Evolutionary conservation across 805 yeast species (phyloP).

Genomic region (Ogataea pignaliae): DNA sequence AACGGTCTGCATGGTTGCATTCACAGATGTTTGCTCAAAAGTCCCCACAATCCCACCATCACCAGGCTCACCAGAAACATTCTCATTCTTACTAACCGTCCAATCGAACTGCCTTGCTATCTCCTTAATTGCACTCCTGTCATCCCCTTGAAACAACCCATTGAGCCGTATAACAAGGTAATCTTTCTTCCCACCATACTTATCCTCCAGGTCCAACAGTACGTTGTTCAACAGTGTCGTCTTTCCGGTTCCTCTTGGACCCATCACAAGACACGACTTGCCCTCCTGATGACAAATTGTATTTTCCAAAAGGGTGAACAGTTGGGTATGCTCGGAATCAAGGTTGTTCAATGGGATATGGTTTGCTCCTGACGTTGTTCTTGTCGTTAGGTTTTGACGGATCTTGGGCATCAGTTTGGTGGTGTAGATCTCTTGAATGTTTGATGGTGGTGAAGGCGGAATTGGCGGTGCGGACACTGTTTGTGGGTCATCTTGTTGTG

Average conservation of each 20-base stretch:
- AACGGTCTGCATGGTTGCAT: conserved; percentile 58
- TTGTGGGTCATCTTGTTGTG: neutral
- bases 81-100: conserved; percentile 8
- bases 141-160: conserved; percentile 72
- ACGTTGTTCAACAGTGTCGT: conserved; percentile 58
- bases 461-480: neutral
- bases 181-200: conserved; percentile 41
- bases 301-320: conserved; percentile 55
- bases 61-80: conserved; percentile 9
- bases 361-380: conserved; percentile 12
- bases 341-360: conserved; percentile 29
- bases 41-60: conserved; percentile 7
- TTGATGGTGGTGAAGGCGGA: no score
- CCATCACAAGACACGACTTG: conserved; percentile 74
- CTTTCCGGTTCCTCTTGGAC: conserved; percentile 79
- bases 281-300: conserved; percentile 70
- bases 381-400: conserved; percentile 14
- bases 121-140: conserved; percentile 73
- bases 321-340: conserved; percentile 41
- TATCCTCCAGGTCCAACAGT: conserved; percentile 37
- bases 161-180: conserved; percentile 62
- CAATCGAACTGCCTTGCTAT: conserved; percentile 79
- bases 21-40: conserved; percentile 22
- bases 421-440: neutral
- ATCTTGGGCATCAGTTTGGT: conserved; percentile 1